phyloP scores from a whole-genome alignment of 2,329 filamentous ascomycete species.

The Clarireedia monteithiana region DNA sequence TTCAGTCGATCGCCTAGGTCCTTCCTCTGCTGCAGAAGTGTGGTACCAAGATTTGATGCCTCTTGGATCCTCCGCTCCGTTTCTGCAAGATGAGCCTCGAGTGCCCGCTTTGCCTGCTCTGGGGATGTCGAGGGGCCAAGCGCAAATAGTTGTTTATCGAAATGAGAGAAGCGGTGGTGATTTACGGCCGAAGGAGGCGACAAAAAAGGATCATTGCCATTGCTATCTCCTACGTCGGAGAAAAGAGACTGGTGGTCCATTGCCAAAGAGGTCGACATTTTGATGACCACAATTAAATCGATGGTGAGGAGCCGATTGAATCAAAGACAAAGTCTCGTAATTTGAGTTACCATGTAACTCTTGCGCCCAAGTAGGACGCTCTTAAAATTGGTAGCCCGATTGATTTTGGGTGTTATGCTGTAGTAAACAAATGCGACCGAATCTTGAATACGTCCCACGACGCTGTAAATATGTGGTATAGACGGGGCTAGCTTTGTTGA shows the following conservation, averaged over 20 bases:
- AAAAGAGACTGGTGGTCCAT: conserved; percentile 21
- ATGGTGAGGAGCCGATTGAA: background rate
- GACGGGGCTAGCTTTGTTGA: background rate
- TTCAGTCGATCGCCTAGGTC: conserved; percentile 73
- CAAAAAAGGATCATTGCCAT: conserved; percentile 49
- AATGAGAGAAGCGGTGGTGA: conserved; percentile 74
- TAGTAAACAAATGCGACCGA: conserved; percentile 3
- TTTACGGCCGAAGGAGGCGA: conserved; percentile 40
- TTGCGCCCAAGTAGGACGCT: conserved; percentile 7
- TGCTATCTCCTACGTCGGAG: conserved; percentile 15
- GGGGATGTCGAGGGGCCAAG: conserved; percentile 72
- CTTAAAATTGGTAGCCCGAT: background rate
- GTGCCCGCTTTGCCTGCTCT: conserved; percentile 75
- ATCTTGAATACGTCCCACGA: background rate
- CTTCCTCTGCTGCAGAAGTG: conserved; percentile 78
- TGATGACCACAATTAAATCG: conserved; percentile 26
- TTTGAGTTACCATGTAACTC: conserved; percentile 6
- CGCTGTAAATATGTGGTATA: background rate
- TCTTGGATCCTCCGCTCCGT: conserved; percentile 88
- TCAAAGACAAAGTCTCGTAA: conserved; percentile 2
- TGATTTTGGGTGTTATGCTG: conserved; percentile 1
- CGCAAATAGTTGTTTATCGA: conserved; percentile 73
- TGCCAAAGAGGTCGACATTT: conserved; percentile 23
- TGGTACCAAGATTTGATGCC: conserved; percentile 79
- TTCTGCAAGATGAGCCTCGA: conserved; percentile 87